Percentiles rank a stretch among this genome's conserved stretches.
phyloP scores from a whole-genome alignment of 306 rosid genomes.

The Trifolium subterraneum region DNA sequence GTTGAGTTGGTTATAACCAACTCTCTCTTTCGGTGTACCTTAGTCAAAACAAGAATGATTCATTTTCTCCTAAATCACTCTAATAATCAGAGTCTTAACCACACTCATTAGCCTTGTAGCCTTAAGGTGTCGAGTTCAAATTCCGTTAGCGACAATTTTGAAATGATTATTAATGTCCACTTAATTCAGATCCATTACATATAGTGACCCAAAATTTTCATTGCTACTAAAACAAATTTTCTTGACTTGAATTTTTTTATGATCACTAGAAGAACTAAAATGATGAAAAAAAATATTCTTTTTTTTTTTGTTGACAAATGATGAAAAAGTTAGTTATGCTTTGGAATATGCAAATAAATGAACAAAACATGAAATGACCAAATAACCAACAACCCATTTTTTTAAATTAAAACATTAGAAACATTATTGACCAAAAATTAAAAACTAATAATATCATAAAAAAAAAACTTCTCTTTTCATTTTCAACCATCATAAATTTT shows the following conservation, averaged over 20 bases:
- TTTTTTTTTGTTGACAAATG: not conserved
- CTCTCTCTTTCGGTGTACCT: not conserved
- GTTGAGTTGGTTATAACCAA: not conserved
- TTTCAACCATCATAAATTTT: constrained; percentile 28
- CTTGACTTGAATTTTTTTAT: constrained; percentile 8
- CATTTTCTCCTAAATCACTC: not conserved
- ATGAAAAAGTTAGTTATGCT: constrained; percentile 17
- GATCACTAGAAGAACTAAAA: not conserved
- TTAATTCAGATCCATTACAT: not conserved
- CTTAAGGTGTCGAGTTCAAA: too few relatives aligned
- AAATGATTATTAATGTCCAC: too few relatives aligned
- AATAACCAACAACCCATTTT: not conserved
- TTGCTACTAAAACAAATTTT: constrained; percentile 17
- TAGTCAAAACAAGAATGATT: not conserved
- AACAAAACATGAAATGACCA: not conserved
- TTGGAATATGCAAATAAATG: not conserved
- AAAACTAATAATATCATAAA: constrained; percentile 12
- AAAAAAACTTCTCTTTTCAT: not conserved
- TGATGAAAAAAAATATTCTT: not conserved
- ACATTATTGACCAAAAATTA: constrained; percentile 16
- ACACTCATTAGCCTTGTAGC: not conserved
- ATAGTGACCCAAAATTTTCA: constrained; percentile 1
- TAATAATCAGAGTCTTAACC: not conserved
- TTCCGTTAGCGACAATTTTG: too few relatives aligned
- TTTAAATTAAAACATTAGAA: not conserved